Base-by-base conservation (phyloP, 306 rosid species). In the Lathyrus oleraceus region DNA sequence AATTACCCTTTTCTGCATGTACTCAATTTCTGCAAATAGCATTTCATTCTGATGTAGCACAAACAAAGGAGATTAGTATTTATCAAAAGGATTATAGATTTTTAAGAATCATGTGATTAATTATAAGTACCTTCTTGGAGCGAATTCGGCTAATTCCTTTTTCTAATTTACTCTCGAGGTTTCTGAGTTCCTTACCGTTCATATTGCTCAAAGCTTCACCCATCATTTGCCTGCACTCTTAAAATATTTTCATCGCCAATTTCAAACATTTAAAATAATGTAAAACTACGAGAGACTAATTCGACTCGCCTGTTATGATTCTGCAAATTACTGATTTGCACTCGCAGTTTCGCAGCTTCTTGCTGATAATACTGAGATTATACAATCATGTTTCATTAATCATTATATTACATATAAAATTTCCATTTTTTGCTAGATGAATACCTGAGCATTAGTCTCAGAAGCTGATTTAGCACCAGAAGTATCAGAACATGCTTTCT, bases 381-480 rank as follows among this genome's bases (percentile, higher is more conserved):
- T 21, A n/a, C 14, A 70, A 25, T n/a, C 51, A 58, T 47, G 10
- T 38, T 36, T 32, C 30, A 56, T 12, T 19, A 69, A 28, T 35
- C 39, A 35, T 61, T 23, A 38, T 9, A 52, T n/a, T 16, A 15
- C 25, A 15, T 49, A 10, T 56, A 6, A 47, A 62, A 10, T 19
- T 32, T 42, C 9, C 6, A 43, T 51, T 28, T 65, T 4, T 4
- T 20, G 32, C 19, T 40, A 38, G 44, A 73, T 9, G 20, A 30
- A 61, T 78, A 93, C 99, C 96, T 94, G 96, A 75, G 87, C 78
- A 71, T 86, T 91, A 71, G 82, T 79, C 85, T 88, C 97, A 17
- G 97, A 83, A 76, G 87, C 67, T 10, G 91, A 84, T 11, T 84
- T 86, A 36, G 70, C 59, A 78, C 70, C 77, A 16, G 91, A 71